Evolutionary conservation across 108 stramenopile genomes (phyloP).

Genomic region (Stephanodiscus triporus): DNA sequence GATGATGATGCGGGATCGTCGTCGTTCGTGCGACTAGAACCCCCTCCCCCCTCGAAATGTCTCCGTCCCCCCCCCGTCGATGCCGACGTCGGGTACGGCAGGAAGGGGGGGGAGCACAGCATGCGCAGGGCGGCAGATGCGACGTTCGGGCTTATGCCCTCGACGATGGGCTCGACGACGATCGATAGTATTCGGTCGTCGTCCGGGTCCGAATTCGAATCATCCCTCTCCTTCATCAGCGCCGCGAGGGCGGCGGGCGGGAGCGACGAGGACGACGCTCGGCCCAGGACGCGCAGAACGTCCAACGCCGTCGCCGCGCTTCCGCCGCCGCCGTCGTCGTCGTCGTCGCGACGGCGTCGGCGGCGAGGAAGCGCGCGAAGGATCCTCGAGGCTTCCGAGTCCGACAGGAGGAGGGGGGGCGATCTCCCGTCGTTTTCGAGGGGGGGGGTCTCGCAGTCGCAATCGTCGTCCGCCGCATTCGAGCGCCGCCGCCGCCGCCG

Average conservation of each 20-base stretch:
- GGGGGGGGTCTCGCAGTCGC: not conserved
- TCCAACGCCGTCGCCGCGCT: slow-evolving; percentile 17
- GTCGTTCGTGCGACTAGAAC: too few relatives aligned
- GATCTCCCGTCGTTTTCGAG: not conserved
- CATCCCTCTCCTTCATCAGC: not conserved
- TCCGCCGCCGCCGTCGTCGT: not conserved
- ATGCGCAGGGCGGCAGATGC: slow-evolving; percentile 42
- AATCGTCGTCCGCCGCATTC: not conserved
- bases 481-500: too few relatives aligned
- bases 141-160: slow-evolving; percentile 28
- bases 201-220: not conserved
- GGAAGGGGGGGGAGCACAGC: slow-evolving; percentile 31
- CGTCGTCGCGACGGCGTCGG: not conserved
- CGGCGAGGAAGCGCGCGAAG: too few relatives aligned
- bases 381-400: too few relatives aligned
- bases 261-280: not conserved
- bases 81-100: not conserved
- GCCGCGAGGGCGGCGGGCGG: not conserved
- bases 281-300: slow-evolving; percentile 19
- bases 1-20: not conserved
- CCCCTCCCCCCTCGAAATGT: not conserved
- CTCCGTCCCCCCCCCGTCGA: slow-evolving; percentile 8
- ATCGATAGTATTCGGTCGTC: not conserved
- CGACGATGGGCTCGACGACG: slow-evolving; percentile 16
- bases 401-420: not conserved